Conservation (phyloP, 2,329 filamentous ascomycete genomes). For the Scytalidium sp. region DNA sequence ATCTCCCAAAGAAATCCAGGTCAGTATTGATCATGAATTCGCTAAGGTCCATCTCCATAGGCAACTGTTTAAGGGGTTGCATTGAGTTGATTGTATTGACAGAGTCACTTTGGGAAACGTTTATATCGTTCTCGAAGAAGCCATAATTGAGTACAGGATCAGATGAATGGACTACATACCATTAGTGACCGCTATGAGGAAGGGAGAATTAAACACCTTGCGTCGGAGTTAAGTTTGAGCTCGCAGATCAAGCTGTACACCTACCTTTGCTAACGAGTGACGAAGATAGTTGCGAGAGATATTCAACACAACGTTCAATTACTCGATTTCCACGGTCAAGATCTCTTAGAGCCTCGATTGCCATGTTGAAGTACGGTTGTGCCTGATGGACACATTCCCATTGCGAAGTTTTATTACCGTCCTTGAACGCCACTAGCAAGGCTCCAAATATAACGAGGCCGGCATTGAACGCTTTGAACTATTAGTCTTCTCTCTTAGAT, state of each 20-base stretch:
- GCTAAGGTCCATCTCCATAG: slow-evolving; percentile 29
- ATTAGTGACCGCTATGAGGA: no score
- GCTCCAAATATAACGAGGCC: slow-evolving; percentile 29
- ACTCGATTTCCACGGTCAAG: slow-evolving; percentile 27
- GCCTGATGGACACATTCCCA: slow-evolving; percentile 8
- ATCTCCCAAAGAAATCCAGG: slow-evolving; percentile 15
- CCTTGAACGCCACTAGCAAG: slow-evolving; percentile 15
- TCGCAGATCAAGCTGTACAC: not conserved
- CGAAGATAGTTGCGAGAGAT: slow-evolving; percentile 18
- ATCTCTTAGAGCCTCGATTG: slow-evolving; percentile 17
- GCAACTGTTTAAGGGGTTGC: slow-evolving; percentile 7
- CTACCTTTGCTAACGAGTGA: not conserved
- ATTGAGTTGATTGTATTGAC: no score
- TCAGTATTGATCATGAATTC: slow-evolving; percentile 35
- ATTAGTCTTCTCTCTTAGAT: no score
- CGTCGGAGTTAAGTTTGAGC: not conserved
- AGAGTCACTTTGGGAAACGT: not conserved
- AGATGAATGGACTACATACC: no score
- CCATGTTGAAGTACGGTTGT: slow-evolving; percentile 15
- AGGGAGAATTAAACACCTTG: not conserved
- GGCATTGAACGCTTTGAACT: slow-evolving; percentile 11
- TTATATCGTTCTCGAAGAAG: no score
- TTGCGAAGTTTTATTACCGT: slow-evolving; percentile 2
- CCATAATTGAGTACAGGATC: no score
- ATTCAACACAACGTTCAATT: slow-evolving; percentile 25